A percentile compares a stretch with the other conserved stretches of the same genome.
Conservation (phyloP, 768 basidiomycete species). For the Coprinopsis sp. region DNA sequence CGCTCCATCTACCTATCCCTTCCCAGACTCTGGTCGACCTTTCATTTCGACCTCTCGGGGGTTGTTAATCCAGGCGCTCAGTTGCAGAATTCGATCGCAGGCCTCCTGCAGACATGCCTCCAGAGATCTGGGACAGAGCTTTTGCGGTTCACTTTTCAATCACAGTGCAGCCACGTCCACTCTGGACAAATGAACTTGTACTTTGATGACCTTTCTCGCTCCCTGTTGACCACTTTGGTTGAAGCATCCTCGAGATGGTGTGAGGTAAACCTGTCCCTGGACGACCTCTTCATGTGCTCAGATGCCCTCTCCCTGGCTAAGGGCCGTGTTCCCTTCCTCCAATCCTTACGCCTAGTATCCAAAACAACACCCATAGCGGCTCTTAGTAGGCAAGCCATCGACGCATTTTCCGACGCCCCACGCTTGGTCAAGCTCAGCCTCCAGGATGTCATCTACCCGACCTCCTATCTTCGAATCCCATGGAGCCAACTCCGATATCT, state of each 20-base stretch:
- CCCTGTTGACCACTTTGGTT: constrained; percentile 9
- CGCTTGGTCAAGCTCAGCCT: constrained; percentile 14
- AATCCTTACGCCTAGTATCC: constrained; percentile 11
- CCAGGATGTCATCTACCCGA: constrained; percentile 13
- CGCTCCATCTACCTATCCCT: constrained; percentile 18
- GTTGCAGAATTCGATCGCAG: no score
- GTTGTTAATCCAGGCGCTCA: no score
- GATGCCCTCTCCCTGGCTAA: constrained; percentile 10
- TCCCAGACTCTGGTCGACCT: constrained; percentile 20
- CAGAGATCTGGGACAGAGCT: constrained; percentile 15
- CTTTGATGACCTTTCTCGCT: not conserved
- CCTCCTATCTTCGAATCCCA: constrained; percentile 15
- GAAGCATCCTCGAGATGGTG: constrained; percentile 18
- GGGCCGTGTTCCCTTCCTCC: constrained; percentile 15
- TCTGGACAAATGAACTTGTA: no score
- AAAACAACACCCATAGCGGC: constrained; percentile 3
- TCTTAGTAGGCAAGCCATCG: constrained; percentile 8
- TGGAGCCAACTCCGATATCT: constrained; percentile 21
- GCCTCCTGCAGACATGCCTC: constrained; percentile 20
- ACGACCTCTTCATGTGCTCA: constrained; percentile 11
- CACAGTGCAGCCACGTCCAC: no score
- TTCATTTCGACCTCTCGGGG: constrained; percentile 14
- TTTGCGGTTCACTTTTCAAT: constrained; percentile 17
- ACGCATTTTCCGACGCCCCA: constrained; percentile 20
- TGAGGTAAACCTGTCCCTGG: constrained; percentile 14